Conservation (phyloP, 805 yeast species). For the Zygosaccharomyces lentus region DNA sequence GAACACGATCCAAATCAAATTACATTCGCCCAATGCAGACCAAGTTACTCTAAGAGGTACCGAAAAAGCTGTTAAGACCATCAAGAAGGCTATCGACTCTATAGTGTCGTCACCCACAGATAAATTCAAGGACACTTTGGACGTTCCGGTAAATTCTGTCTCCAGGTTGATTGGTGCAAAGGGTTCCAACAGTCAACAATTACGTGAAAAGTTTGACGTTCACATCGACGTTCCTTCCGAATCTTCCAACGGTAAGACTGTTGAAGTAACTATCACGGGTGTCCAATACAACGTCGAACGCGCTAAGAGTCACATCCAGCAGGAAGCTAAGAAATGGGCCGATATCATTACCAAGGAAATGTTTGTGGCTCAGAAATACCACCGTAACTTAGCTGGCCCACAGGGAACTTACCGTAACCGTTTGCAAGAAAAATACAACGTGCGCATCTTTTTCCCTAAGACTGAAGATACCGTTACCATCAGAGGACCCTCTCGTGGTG, state of each 20-base stretch:
- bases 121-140: slow-evolving; percentile 40
- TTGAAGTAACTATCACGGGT: slow-evolving; percentile 65
- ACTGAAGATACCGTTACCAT: slow-evolving; percentile 59
- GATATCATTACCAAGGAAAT: slow-evolving; percentile 70
- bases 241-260: slow-evolving; percentile 38
- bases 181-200: slow-evolving; percentile 66
- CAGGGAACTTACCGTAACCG: slow-evolving; percentile 77
- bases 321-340: slow-evolving; percentile 68
- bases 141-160: slow-evolving; percentile 62
- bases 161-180: slow-evolving; percentile 86
- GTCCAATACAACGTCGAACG: slow-evolving; percentile 71
- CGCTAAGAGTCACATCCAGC: slow-evolving; percentile 55
- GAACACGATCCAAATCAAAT: slow-evolving; percentile 43
- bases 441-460: slow-evolving; percentile 71
- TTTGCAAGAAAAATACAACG: slow-evolving; percentile 82
- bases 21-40: slow-evolving; percentile 47
- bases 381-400: slow-evolving; percentile 78
- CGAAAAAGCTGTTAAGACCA: slow-evolving; percentile 49
- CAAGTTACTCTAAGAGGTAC: slow-evolving; percentile 68
- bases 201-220: slow-evolving; percentile 71
- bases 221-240: slow-evolving; percentile 62
- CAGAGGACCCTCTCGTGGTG: slow-evolving; percentile 90
- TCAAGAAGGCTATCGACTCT: slow-evolving; percentile 35
- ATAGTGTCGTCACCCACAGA: slow-evolving; percentile 31
- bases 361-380: slow-evolving; percentile 71